Evolutionary conservation across 2,329 filamentous ascomycete species (phyloP), one percentile per base, ranked within the genome.

Genomic region (Paracoccidioides brasiliensis): DNA sequence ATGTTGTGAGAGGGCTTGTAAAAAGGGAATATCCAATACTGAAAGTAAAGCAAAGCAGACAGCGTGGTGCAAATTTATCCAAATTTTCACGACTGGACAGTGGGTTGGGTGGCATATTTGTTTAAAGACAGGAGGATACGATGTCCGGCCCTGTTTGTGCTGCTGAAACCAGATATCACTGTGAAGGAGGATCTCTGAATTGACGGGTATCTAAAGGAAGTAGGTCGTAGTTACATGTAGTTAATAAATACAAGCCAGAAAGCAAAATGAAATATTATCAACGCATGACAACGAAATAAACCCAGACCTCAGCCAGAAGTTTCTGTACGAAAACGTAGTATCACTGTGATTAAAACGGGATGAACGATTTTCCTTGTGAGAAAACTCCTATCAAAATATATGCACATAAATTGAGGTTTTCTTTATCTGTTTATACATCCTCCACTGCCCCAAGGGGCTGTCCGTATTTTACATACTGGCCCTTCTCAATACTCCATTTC

Each of bases 401-500:
- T 22, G 22, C 22, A 22, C 22, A 22, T 22, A 22, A 22, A 22
- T 22, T 22, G 7, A 38, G 2, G 37, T 8, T 38, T 38, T 38
- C 28, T 32, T 9, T 33, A 50, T 33, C 33, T 22, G 22, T 46
- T 46, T 33, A 49, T 22, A 9, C 44, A n/a, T 50, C 44, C 22
- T 40, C 38, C 9, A 95, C 85, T 66, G 79, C 83, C 0, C 91
- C 93, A 57, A 98, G 70, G 6, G 86, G 83, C 74, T 98, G 80
- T 3, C 93, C 93, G 74, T 97, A 86, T 74, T 90, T 90, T 58
- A 98, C 82, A 64, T 78, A 86, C 74, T 91, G 86, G 0, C 91
- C 93, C 71, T 89, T 89, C 66, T 91, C 82, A 51, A 97, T 85
- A 33, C 78, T 79, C 91, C 93, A 98, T 58, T 78, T 80, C 80